These are phyloP conservation scores for Termitomyces sp. DNA, from an alignment of 768 basidiomycete genomes.

Conservation along the genomic window DNA sequence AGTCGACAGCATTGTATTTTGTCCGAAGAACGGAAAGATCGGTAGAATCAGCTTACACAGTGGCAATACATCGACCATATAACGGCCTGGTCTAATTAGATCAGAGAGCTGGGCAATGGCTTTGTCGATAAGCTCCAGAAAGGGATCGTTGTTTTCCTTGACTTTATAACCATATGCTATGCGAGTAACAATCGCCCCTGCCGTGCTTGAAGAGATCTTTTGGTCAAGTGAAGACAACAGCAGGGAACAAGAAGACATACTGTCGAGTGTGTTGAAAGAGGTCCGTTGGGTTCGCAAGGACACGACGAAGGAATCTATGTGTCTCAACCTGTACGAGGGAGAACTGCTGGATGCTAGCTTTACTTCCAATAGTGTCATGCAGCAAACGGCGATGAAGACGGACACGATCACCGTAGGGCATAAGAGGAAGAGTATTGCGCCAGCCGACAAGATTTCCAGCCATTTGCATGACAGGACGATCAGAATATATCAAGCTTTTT, in stretches of 20 bases:
- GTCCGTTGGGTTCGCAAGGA: conserved; percentile 40
- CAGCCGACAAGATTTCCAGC: conserved; percentile 50
- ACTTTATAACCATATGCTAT: conserved; percentile 51
- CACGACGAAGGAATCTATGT: conserved; percentile 38
- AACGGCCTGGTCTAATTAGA: not conserved
- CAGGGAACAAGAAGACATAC: conserved; percentile 23
- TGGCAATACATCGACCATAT: not conserved
- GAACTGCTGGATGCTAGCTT: conserved; percentile 35
- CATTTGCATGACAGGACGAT: conserved; percentile 45
- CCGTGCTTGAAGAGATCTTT: conserved; percentile 26
- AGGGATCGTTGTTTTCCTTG: conserved; percentile 42
- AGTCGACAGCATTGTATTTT: no score
- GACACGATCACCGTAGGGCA: conserved; percentile 48
- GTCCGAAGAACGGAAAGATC: not conserved
- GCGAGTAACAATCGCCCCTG: conserved; percentile 44
- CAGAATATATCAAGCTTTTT: no score
- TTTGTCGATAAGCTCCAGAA: conserved; percentile 35
- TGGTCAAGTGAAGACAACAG: not conserved
- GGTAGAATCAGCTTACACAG: not conserved
- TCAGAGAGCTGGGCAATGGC: not conserved
- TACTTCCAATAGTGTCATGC: conserved; percentile 43
- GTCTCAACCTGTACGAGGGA: conserved; percentile 37
- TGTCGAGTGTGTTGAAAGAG: conserved; percentile 40
- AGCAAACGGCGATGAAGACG: conserved; percentile 46
- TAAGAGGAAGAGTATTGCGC: conserved; percentile 46